Evolutionary conservation across 2,329 filamentous ascomycete genomes (phyloP), one percentile per base, ranked within the genome.

Genomic region (Aspergillus pseudonomiae): DNA sequence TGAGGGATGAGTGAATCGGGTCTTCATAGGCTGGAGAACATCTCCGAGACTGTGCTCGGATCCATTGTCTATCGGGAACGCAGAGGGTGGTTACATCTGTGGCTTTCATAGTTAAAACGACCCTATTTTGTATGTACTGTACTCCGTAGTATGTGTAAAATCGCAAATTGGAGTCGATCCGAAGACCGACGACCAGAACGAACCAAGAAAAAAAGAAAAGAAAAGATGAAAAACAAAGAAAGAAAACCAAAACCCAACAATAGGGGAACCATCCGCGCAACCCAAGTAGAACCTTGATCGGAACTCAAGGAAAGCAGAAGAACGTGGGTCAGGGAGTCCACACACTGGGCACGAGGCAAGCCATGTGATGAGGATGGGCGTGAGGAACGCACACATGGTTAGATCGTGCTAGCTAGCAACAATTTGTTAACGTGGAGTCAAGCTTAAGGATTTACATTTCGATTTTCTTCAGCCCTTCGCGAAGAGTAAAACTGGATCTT

Each of bases 331-430:
- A 30, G 21, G n/a, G 21, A 43, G 26, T 45, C 48, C 62, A 64
- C 59, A 57, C 59, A 41, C 45, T 50, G 41, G 19, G 59, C 62
- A 64, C 62, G 62, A 64, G 62, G 62, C 41, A 46, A 30, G 62
- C 62, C 59, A 64, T 62, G 62, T 55, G 36, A 55, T 46, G 46
- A 21, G 48, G 26, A 39, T 39, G 10, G 6, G 32, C 46, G 46
- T 45, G 46, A 54, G 34, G 34, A 60, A 52, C 7, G 54, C 41
- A 56, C 57, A 43, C 41, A 64, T 64, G 30, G 56, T 46, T 55
- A 28, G 58, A 60, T 39, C 45, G 30, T 43, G 21, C 12, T 30
- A 48, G 32, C 21, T 24, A 52, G 21, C 26, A 14, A 24, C 14
- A 28, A 36, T 9, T 36, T 30, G 14, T 39, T 60, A 60, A 50